These are phyloP conservation scores for Penicillium decumbens DNA, from an alignment of 2,329 filamentous ascomycete species.

Conservation along the genomic window DNA sequence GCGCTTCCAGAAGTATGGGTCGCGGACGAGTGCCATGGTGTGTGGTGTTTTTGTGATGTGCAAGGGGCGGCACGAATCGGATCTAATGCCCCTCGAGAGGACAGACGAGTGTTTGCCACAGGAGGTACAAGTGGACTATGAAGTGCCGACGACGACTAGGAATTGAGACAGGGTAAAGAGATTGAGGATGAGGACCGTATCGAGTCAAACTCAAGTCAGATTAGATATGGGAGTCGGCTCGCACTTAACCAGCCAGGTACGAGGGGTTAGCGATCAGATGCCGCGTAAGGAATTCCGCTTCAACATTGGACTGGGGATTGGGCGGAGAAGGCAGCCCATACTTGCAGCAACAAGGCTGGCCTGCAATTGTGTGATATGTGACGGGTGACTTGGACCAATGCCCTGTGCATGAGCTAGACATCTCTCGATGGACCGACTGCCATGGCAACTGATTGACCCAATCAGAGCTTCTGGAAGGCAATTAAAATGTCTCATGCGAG, in stretches of 20 bases:
- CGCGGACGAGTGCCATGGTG: slow-evolving; percentile 49
- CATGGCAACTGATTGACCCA: slow-evolving; percentile 7
- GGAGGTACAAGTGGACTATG: not conserved
- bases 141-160: not conserved
- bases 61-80: not conserved
- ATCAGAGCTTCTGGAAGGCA: not conserved
- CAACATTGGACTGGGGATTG: not conserved
- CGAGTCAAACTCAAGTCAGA: not conserved
- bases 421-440: not conserved
- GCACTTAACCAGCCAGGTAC: slow-evolving; percentile 13
- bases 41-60: not conserved
- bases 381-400: not conserved
- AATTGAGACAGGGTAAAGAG: not conserved
- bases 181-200: not conserved
- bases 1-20: slow-evolving; percentile 58
- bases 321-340: slow-evolving; percentile 5
- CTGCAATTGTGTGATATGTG: slow-evolving; percentile 4
- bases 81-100: not conserved
- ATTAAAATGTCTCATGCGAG: slow-evolving; percentile 1
- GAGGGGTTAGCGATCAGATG: slow-evolving; percentile 8
- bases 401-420: not conserved
- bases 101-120: not conserved
- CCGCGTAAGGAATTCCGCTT: slow-evolving; percentile 11
- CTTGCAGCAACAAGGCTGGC: not conserved
- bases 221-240: slow-evolving; percentile 2